Conservation (phyloP, 768 basidiomycete genomes). For the Galerina sulciceps region DNA sequence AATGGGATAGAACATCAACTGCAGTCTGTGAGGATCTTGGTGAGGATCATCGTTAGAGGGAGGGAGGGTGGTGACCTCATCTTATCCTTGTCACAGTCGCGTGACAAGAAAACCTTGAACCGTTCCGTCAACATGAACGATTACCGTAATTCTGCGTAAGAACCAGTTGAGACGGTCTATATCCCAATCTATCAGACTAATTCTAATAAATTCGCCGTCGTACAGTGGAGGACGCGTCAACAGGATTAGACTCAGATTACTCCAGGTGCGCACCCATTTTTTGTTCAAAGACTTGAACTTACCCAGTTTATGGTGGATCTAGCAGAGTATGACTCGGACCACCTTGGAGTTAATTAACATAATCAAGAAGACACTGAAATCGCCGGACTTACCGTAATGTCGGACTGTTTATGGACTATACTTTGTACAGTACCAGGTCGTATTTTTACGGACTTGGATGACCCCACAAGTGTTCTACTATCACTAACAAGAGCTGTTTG, state of each 20-base stretch:
- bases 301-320: conserved; percentile 6
- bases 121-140: background rate
- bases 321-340: conserved; percentile 45
- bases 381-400: too few species aligned
- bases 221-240: conserved; percentile 83
- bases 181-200: background rate
- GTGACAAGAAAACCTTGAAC: background rate
- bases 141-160: background rate
- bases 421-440: too few species aligned
- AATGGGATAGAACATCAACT: too few species aligned
- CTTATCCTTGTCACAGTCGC: conserved; percentile 14
- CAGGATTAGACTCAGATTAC: conserved; percentile 95
- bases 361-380: too few species aligned
- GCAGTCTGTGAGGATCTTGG: too few species aligned
- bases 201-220: background rate
- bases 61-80: too few species aligned
- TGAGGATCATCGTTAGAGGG: too few species aligned
- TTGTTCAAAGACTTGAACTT: conserved; percentile 12
- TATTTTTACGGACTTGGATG: too few species aligned
- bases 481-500: too few species aligned
- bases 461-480: too few species aligned
- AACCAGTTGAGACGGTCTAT: conserved; percentile 23
- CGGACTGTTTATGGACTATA: too few species aligned
- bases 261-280: conserved; percentile 69
- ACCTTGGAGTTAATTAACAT: conserved; percentile 36